Evolutionary conservation across 1,139 yeast genomes (phyloP), one percentile per base, ranked within the genome.

Genomic region (Saccharomyces hybrid): DNA sequence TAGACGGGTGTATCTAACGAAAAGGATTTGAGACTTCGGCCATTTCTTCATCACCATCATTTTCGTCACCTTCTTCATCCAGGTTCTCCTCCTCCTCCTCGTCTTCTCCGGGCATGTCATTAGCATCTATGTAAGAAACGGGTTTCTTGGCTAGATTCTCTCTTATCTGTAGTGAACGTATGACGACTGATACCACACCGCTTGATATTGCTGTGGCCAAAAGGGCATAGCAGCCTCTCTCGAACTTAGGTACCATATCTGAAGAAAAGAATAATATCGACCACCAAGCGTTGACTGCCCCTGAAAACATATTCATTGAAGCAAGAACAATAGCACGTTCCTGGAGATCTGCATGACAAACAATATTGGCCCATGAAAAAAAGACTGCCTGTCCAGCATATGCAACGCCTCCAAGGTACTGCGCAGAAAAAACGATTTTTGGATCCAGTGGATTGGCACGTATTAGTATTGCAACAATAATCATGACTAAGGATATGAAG

Each of bases 211-310:
- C 71, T 0, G 86, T 81, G 2, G 78, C 81, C 53, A 82, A 63
- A 76, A 82, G 76, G 1, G 86, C 84, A 61, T 76, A 80, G 56
- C 81, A 75, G 27, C 85, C 86, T 49, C 74, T 76, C 53, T 69
- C 72, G 59, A 78, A 80, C 52, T 70, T 69, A 0, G 85, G 85
- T 1, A 75, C 83, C 48, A 76, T 74, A 6, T 75, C 70, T 1
- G 83, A 83, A 19, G 75, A 70, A 60, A 73, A 81, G 62, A 81
- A 80, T 3, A 81, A 55, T 25, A 81, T 62, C 1, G 82, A 76
- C 84, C 84, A 81, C 85, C 85, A 81, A 1, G 84, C 84, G 64
- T 80, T 81, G 13, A 80, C 80, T 1, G 83, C 83, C 62, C 80
- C 79, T 47, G 81, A 77, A 60, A 80, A 80, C 83, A 81, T 80